A percentile compares a stretch with the other conserved stretches of the same genome.
Conservation (phyloP, 176 grass and related monocot genomes). For the Oryza glaberrima region DNA sequence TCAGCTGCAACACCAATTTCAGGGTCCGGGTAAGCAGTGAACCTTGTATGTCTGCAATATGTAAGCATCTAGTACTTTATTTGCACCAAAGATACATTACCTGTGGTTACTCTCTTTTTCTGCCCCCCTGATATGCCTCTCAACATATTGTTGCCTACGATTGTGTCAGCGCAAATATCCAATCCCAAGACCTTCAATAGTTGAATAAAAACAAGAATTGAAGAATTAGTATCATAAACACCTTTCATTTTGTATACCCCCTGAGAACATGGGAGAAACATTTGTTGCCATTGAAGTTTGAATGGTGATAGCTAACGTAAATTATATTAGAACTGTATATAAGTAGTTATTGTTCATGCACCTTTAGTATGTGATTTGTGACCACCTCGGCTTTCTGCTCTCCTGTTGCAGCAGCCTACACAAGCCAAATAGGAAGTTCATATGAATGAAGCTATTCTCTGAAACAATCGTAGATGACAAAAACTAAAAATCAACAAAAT, state of each 20-base stretch:
- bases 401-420: conserved; percentile 69
- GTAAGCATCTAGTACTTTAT: background rate
- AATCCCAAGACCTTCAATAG: conserved; percentile 66
- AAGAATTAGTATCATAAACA: conserved; percentile 10
- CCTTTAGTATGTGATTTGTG: conserved; percentile 88
- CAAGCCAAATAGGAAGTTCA: conserved; percentile 2
- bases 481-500: background rate
- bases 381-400: conserved; percentile 75
- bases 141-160: conserved; percentile 78
- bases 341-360: conserved; percentile 1
- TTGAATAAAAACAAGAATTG: background rate
- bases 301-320: background rate
- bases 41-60: background rate
- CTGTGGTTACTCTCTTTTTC: conserved; percentile 91
- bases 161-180: conserved; percentile 81
- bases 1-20: conserved; percentile 55
- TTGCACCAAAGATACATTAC: conserved; percentile 42
- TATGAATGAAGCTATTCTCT: conserved; percentile 3
- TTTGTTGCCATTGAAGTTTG: background rate
- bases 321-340: conserved; percentile 5
- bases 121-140: conserved; percentile 88
- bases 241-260: background rate
- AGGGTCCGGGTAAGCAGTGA: background rate
- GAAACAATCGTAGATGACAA: background rate
- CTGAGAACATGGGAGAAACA: background rate